Evolutionary conservation across 768 basidiomycete species (phyloP).

Genomic region (Kwoniella sp.): DNA sequence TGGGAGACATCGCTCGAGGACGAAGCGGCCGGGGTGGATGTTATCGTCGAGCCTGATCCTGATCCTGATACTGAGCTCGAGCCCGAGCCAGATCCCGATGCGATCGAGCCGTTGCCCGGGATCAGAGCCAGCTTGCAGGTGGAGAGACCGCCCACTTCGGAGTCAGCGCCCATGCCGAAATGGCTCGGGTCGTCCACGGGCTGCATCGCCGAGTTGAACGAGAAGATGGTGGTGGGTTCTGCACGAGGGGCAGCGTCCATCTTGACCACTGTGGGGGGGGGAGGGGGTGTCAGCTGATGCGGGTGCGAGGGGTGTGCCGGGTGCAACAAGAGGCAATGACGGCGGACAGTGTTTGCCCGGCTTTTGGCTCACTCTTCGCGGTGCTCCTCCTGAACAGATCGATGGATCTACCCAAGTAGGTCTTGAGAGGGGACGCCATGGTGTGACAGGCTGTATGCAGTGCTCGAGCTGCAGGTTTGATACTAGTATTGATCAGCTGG

Average conservation of each 20-base stretch:
- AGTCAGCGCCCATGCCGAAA: constrained; percentile 78
- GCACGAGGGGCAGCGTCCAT: constrained; percentile 29
- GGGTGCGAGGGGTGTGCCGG: background rate
- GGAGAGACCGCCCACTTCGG: constrained; percentile 70
- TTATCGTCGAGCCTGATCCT: background rate
- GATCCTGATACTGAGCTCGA: background rate
- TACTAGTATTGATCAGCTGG: too few relatives aligned
- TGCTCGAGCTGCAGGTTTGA: background rate
- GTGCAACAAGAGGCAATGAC: background rate
- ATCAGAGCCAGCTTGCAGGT: constrained; percentile 33
- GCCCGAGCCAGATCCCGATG: background rate
- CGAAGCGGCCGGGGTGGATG: background rate
- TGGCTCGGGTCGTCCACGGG: constrained; percentile 54
- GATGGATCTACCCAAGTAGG: constrained; percentile 41
- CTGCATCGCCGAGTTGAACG: constrained; percentile 21
- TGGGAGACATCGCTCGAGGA: background rate
- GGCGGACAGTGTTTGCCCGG: background rate
- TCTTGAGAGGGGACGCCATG: constrained; percentile 33
- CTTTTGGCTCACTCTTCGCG: constrained; percentile 25
- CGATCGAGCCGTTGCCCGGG: background rate
- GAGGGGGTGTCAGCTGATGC: background rate
- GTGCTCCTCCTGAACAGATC: constrained; percentile 36
- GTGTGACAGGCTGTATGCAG: too few relatives aligned
- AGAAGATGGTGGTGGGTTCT: constrained; percentile 37
- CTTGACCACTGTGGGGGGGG: constrained; percentile 24